These are phyloP conservation scores for Pyronema domesticum DNA, from an alignment of 495 filamentous ascomycete genomes.

Conservation along the genomic window DNA sequence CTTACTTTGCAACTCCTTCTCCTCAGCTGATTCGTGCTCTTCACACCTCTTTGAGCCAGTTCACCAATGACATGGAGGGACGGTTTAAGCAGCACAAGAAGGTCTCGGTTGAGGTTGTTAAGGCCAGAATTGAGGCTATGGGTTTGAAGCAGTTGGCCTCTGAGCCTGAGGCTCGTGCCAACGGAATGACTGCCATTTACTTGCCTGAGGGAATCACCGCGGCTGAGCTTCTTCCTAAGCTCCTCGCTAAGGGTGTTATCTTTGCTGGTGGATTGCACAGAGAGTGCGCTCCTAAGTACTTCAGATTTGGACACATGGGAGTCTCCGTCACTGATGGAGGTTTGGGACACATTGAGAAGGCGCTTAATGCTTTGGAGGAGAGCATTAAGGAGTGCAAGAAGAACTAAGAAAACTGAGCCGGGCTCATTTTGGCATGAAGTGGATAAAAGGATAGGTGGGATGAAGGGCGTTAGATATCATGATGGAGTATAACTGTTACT, in stretches of 20 bases:
- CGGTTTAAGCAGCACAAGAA: slow-evolving; percentile 63
- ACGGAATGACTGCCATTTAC: slow-evolving; percentile 95
- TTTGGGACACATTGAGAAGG: slow-evolving; percentile 58
- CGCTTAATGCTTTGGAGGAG: slow-evolving; percentile 56
- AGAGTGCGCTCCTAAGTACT: slow-evolving; percentile 41
- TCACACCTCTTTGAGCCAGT: slow-evolving; percentile 79
- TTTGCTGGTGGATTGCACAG: slow-evolving; percentile 94
- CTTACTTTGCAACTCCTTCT: slow-evolving; percentile 91
- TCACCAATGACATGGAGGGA: slow-evolving; percentile 55
- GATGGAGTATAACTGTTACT: too few species aligned
- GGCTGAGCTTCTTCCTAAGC: slow-evolving; percentile 64
- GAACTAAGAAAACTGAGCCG: not conserved
- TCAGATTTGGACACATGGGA: slow-evolving; percentile 79
- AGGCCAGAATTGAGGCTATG: slow-evolving; percentile 56
- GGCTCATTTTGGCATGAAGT: not conserved
- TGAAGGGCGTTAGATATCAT: too few species aligned
- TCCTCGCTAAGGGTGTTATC: slow-evolving; percentile 78
- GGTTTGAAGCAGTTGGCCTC: slow-evolving; percentile 72
- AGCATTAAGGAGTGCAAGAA: slow-evolving; percentile 39
- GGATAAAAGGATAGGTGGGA: not conserved
- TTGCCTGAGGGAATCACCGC: slow-evolving; percentile 67
- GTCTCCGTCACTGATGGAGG: slow-evolving; percentile 51
- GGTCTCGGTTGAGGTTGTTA: slow-evolving; percentile 55
- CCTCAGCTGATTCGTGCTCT: slow-evolving; percentile 89
- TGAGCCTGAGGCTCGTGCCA: slow-evolving; percentile 77